These are phyloP conservation scores for Rhizophagus prolifer DNA, from an alignment of 192 early-diverging fungal genomes.

Conservation along the genomic window DNA sequence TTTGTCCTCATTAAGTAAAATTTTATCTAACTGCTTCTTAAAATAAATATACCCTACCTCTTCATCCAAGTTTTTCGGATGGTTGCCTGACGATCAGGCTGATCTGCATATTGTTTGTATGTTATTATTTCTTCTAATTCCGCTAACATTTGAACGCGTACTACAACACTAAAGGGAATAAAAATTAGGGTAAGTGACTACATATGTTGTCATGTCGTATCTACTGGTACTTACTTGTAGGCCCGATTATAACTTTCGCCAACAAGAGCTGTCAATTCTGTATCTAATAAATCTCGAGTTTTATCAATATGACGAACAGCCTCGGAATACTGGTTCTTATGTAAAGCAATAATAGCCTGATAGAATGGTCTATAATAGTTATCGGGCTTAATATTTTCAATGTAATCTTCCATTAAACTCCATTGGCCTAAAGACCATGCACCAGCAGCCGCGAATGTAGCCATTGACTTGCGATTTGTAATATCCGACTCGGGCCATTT, in stretches of 20 bases:
- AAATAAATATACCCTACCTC: conserved; percentile 1
- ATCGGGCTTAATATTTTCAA: conserved; percentile 73
- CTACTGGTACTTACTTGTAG: conserved; percentile 56
- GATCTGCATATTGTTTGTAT: conserved; percentile 82
- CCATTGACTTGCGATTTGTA: conserved; percentile 72
- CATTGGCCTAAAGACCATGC: conserved; percentile 90
- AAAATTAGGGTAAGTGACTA: conserved; percentile 21
- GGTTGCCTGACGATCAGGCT: conserved; percentile 66
- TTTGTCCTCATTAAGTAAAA: no score
- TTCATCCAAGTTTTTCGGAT: conserved; percentile 90
- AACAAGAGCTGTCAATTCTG: conserved; percentile 80
- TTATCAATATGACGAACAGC: conserved; percentile 75
- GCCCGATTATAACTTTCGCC: conserved; percentile 94
- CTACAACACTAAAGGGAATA: conserved; percentile 48
- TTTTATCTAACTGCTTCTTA: no score
- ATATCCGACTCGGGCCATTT: conserved; percentile 64
- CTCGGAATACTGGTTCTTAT: conserved; percentile 73
- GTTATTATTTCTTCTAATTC: conserved; percentile 96
- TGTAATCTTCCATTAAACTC: conserved; percentile 89
- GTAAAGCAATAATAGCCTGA: conserved; percentile 79
- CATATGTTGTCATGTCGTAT: not conserved
- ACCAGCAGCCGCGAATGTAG: conserved; percentile 87
- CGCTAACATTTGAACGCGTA: conserved; percentile 95
- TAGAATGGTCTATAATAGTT: conserved; percentile 84
- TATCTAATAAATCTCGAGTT: conserved; percentile 81